A percentile compares a stretch with the other conserved stretches of the same genome.
These are phyloP conservation scores for Geranomyces michiganensis DNA, from an alignment of 192 early-diverging fungal genomes.

Conservation along the genomic window DNA sequence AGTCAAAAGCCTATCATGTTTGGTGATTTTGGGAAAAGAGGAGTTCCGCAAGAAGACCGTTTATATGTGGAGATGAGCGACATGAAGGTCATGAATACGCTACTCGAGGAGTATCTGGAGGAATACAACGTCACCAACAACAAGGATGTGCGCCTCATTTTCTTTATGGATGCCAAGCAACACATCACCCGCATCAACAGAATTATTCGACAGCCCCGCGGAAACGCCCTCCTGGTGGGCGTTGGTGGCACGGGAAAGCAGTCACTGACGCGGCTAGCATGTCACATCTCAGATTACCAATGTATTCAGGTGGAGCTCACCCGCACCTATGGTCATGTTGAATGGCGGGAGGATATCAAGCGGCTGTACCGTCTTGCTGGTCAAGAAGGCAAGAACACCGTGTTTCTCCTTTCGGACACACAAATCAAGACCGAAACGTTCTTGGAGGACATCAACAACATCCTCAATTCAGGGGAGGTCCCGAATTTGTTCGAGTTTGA, in stretches of 20 bases:
- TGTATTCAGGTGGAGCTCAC: conserved; percentile 65
- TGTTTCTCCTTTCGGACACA: conserved; percentile 63
- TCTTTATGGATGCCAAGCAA: conserved; percentile 66
- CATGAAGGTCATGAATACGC: conserved; percentile 56
- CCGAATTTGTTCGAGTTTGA: conserved; percentile 65
- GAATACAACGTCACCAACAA: conserved; percentile 66
- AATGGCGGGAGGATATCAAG: conserved; percentile 65
- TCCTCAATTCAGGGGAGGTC: conserved; percentile 65
- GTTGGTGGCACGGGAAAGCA: conserved; percentile 66
- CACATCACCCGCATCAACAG: conserved; percentile 59
- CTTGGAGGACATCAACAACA: conserved; percentile 62
- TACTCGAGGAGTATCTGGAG: conserved; percentile 66
- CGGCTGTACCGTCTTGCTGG: conserved; percentile 57
- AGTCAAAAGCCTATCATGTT: conserved; percentile 60
- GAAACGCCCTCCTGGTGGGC: conserved; percentile 62
- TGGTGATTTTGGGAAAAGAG: conserved; percentile 60
- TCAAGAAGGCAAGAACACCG: conserved; percentile 65
- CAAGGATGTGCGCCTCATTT: conserved; percentile 61
- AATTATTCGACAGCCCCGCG: conserved; percentile 62
- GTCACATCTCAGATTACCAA: conserved; percentile 63
- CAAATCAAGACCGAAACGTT: conserved; percentile 65
- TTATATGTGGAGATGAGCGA: conserved; percentile 60
- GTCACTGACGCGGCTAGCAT: conserved; percentile 59
- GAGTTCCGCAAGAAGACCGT: conserved; percentile 59
- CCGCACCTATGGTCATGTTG: conserved; percentile 54